Conservation (phyloP, 768 basidiomycete genomes). For the Calocera cornea region DNA sequence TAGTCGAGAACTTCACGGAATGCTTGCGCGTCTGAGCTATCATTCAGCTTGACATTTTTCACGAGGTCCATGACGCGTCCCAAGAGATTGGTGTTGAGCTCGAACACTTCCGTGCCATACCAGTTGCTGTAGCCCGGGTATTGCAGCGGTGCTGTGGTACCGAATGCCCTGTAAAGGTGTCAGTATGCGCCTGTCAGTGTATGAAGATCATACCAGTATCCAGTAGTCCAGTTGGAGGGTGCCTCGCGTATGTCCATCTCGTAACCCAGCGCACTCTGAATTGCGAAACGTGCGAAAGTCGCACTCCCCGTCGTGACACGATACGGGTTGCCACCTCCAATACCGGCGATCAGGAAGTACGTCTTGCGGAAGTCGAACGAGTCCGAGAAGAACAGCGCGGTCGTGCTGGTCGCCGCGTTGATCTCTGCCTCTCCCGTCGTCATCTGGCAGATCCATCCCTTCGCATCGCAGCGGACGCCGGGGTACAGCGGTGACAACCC, state of each 20-base stretch:
- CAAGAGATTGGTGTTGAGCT: slow-evolving; percentile 32
- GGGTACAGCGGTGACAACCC: slow-evolving; percentile 31
- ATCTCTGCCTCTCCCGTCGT: slow-evolving; percentile 31
- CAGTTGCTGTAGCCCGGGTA: slow-evolving; percentile 17
- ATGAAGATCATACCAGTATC: slow-evolving; percentile 19
- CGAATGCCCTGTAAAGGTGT: slow-evolving; percentile 13
- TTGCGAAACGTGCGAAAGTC: slow-evolving; percentile 28
- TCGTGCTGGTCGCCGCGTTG: slow-evolving; percentile 30
- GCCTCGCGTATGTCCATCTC: slow-evolving; percentile 33
- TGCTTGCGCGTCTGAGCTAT: slow-evolving; percentile 21
- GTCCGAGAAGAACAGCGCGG: slow-evolving; percentile 24
- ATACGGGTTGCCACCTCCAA: slow-evolving; percentile 31
- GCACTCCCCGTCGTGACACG: slow-evolving; percentile 28
- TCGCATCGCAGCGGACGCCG: slow-evolving; percentile 25
- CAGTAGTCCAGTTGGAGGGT: slow-evolving; percentile 26
- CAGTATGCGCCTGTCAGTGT: background rate
- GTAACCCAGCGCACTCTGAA: slow-evolving; percentile 29
- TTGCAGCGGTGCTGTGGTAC: slow-evolving; percentile 19
- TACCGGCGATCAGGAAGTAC: slow-evolving; percentile 33
- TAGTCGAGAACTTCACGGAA: slow-evolving; percentile 18
- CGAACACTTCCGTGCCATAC: slow-evolving; percentile 36
- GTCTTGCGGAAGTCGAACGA: slow-evolving; percentile 28
- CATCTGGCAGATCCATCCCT: slow-evolving; percentile 27
- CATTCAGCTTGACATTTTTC: slow-evolving; percentile 23
- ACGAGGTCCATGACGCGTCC: slow-evolving; percentile 22